phyloP scores from a whole-genome alignment of 306 rosid genomes.

The Malus sylvestris region DNA sequence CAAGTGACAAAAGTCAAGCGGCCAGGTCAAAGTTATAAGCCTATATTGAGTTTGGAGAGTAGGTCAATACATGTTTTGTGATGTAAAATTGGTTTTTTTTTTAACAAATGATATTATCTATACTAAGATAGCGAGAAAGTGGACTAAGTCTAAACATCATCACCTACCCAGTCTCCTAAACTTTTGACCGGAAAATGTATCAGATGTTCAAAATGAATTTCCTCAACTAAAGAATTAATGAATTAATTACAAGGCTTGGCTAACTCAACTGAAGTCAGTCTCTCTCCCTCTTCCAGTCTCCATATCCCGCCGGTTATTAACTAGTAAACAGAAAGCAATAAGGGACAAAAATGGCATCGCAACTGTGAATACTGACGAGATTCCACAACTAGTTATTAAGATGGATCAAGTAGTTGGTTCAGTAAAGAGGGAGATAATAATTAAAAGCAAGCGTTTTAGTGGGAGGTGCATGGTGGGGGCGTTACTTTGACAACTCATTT shows the following conservation, averaged over 20 bases:
- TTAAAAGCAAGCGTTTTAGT: background rate
- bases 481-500: background rate
- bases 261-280: background rate
- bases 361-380: background rate
- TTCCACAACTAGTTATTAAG: background rate
- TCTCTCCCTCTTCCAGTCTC: background rate
- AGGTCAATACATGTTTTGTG: too few relatives aligned
- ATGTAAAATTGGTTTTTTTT: too few relatives aligned
- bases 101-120: too few relatives aligned
- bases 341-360: background rate
- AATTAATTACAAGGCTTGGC: background rate
- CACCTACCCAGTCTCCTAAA: background rate
- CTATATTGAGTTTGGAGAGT: too few relatives aligned
- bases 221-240: background rate
- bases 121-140: accelerated
- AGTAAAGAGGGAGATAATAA: background rate
- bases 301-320: background rate
- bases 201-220: background rate
- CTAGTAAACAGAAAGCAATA: background rate
- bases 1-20: background rate
- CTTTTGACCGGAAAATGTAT: background rate
- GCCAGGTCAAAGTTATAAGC: too few relatives aligned
- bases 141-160: background rate
- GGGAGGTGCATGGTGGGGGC: background rate
- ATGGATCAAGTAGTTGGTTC: background rate